Conservation (phyloP, 2,329 filamentous ascomycete genomes). For the Ceratocystis cacaofunesta region DNA sequence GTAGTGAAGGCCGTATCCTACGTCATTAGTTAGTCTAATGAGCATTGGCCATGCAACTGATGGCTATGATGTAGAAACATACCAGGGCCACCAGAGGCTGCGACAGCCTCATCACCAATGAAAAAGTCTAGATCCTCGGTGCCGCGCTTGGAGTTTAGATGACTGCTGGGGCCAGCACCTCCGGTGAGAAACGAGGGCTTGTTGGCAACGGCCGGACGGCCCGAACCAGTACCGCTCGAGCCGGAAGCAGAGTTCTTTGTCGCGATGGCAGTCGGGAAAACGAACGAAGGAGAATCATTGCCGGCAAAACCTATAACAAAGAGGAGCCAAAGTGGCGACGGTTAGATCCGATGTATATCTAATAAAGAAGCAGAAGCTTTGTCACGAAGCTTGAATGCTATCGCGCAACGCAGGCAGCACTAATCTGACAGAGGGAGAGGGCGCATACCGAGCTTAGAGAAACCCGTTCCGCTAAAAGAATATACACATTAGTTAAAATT, state of each 20-base stretch:
- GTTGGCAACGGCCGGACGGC: constrained; percentile 77
- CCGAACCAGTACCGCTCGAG: constrained; percentile 63
- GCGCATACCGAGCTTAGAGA: constrained; percentile 84
- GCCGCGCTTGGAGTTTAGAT: constrained; percentile 81
- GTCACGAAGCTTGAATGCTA: background rate
- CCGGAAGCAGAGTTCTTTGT: constrained; percentile 68
- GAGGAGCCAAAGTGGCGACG: constrained; percentile 10
- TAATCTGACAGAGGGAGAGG: constrained; percentile 1
- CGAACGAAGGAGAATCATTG: constrained; percentile 97
- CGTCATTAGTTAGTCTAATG: constrained; percentile 17
- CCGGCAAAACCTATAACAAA: constrained; percentile 69
- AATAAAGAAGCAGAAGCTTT: constrained; percentile 13
- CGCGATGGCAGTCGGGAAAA: constrained; percentile 96
- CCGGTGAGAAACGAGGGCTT: constrained; percentile 93
- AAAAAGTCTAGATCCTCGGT: constrained; percentile 98
- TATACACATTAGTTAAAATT: constrained; percentile 25
- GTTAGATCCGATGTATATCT: constrained; percentile 12
- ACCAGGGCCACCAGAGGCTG: constrained; percentile 72
- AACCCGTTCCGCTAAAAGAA: constrained; percentile 78
- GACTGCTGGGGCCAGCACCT: constrained; percentile 66
- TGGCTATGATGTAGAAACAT: constrained; percentile 22
- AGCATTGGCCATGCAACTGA: constrained; percentile 3
- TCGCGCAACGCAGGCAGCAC: background rate
- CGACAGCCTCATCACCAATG: constrained; percentile 90
- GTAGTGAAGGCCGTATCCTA: constrained; percentile 91